Evolutionary conservation across 768 basidiomycete genomes (phyloP).

Genomic region (Steccherinum ochraceum): DNA sequence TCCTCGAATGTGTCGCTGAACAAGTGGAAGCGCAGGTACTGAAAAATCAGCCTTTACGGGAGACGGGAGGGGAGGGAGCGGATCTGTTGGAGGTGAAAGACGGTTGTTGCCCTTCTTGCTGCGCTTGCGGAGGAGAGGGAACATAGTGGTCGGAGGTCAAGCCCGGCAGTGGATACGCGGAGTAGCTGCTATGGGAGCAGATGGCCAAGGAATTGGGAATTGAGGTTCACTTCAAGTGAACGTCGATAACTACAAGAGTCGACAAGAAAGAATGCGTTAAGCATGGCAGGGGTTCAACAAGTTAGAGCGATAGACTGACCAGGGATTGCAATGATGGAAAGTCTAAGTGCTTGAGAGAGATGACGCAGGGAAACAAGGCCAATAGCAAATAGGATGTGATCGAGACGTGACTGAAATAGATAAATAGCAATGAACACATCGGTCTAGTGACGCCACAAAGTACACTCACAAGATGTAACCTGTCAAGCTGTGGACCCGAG

Average conservation of each 20-base stretch:
- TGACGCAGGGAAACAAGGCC: too few species aligned
- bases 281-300: too few species aligned
- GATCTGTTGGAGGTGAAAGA: neutral
- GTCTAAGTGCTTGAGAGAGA: too few species aligned
- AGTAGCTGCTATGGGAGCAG: too few species aligned
- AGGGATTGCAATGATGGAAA: too few species aligned
- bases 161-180: too few species aligned
- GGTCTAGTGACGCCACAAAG: neutral
- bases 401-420: neutral
- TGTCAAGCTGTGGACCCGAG: too few species aligned
- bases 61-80: neutral
- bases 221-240: too few species aligned
- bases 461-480: neutral
- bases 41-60: neutral
- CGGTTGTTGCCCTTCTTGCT: neutral
- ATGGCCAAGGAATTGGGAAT: too few species aligned
- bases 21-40: neutral
- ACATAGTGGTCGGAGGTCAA: neutral
- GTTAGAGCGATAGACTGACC: too few species aligned
- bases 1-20: neutral
- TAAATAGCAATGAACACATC: neutral
- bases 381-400: neutral
- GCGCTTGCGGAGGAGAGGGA: neutral
- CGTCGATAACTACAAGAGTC: too few species aligned
- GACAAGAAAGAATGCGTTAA: too few species aligned